Conservation (phyloP, 208 protist species). For the Trichomonas tenax region DNA sequence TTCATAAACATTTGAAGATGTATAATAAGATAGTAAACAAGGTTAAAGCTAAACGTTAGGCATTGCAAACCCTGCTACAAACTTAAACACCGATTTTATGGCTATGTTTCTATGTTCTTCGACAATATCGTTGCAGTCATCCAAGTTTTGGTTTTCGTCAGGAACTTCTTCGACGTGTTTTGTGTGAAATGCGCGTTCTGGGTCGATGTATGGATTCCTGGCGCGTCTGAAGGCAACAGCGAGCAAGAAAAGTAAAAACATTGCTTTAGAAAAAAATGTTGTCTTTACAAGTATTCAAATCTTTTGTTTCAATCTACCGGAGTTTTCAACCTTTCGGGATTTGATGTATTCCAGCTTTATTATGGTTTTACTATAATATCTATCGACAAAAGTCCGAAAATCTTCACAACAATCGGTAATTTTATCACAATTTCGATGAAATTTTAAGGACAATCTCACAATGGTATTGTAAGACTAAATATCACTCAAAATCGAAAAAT, state of each 20-base stretch:
- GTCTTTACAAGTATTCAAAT: background rate
- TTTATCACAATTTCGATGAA: too few species aligned
- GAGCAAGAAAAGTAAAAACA: background rate
- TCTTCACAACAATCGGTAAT: too few species aligned
- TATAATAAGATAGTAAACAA: background rate
- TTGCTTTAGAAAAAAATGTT: background rate
- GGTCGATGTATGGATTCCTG: background rate
- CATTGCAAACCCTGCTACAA: background rate
- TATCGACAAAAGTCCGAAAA: too few species aligned
- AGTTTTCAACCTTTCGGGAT: too few species aligned
- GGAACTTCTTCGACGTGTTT: background rate
- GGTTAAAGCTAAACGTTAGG: background rate
- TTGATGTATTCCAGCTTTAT: too few species aligned
- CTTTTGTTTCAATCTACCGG: background rate
- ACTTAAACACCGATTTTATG: background rate
- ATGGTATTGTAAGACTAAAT: too few species aligned
- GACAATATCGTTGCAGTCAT: background rate
- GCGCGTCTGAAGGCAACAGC: background rate
- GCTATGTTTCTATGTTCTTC: background rate
- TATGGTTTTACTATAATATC: too few species aligned
- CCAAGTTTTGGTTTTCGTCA: background rate
- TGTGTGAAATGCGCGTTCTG: background rate
- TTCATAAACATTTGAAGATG: background rate
- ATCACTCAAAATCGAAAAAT: too few species aligned
- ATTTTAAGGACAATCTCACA: too few species aligned